These are phyloP conservation scores for Calendula officinalis DNA, from an alignment of 129 eudicot species.

Conservation along the genomic window DNA sequence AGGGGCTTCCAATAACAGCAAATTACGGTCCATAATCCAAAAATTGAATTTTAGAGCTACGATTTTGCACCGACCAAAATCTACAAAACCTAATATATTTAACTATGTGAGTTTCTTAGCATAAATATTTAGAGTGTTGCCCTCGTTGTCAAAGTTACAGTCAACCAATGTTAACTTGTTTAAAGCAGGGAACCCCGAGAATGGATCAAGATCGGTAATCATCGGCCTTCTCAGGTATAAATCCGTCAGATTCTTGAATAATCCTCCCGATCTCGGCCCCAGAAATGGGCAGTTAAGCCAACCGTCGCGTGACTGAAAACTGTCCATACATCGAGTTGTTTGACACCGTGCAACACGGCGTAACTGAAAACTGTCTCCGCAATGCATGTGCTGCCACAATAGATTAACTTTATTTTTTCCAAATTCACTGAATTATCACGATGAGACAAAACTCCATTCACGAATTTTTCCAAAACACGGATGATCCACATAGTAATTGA, in stretches of 20 bases:
- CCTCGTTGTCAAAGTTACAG: not conserved
- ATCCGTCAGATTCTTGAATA: slow-evolving; percentile 7
- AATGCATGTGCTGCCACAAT: too few species aligned
- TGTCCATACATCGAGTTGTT: not conserved
- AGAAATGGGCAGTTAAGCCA: not conserved
- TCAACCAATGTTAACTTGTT: not conserved
- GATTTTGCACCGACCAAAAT: not conserved
- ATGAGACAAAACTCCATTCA: not conserved
- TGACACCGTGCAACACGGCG: not conserved
- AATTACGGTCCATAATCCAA: not conserved
- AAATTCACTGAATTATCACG: not conserved
- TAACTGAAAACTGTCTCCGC: not conserved
- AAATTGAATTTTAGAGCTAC: slow-evolving; percentile 9
- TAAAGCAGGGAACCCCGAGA: slow-evolving; percentile 13
- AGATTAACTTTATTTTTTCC: not conserved
- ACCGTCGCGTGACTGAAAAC: not conserved
- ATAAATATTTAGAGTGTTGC: not conserved
- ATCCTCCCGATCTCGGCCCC: not conserved
- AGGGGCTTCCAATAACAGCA: not conserved
- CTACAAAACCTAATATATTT: not conserved
- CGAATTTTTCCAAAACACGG: not conserved
- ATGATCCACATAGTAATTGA: not conserved
- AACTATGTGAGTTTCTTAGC: not conserved
- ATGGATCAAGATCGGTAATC: slow-evolving; percentile 1
- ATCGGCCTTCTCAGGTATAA: slow-evolving; percentile 4